phyloP scores from a whole-genome alignment of 2,329 filamentous ascomycete species.

The Conoideocrella luteorostrata region DNA sequence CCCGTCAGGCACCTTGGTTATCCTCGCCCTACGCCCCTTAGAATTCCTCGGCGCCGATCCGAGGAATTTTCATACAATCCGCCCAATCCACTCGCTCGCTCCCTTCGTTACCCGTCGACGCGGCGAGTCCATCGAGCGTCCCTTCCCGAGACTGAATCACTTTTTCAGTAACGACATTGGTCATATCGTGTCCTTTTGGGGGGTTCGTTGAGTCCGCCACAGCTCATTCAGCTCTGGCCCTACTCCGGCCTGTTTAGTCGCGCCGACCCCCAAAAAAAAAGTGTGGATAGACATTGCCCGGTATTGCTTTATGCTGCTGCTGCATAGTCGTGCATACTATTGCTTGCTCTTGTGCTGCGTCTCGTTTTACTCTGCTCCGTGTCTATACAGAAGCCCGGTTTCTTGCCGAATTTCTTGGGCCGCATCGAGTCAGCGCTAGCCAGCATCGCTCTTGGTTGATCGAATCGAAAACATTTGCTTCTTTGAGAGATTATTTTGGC shows the following conservation, averaged over 20 bases:
- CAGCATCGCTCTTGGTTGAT: background rate
- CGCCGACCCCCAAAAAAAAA: background rate
- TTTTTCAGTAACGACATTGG: conserved; percentile 12
- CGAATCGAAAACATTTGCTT: background rate
- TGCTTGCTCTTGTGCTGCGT: background rate
- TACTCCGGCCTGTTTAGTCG: background rate
- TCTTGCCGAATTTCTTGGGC: background rate
- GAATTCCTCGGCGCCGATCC: conserved; percentile 38
- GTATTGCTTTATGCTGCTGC: conserved; percentile 1
- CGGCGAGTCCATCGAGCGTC: conserved; percentile 22
- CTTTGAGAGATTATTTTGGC: background rate
- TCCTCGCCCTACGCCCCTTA: conserved; percentile 16
- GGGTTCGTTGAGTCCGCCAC: conserved; percentile 7
- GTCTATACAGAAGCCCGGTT: background rate
- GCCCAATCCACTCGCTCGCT: conserved; percentile 22
- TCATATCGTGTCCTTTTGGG: conserved; percentile 8
- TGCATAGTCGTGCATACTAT: background rate
- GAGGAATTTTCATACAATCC: conserved; percentile 33
- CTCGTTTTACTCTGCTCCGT: background rate
- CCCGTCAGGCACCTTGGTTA: conserved; percentile 11
- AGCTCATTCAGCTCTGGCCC: conserved; percentile 13
- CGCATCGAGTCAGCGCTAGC: background rate
- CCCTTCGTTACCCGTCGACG: conserved; percentile 17
- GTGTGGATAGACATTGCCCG: conserved; percentile 4
- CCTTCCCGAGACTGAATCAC: conserved; percentile 28